These are phyloP conservation scores for Fusarium guadeloupense DNA, from an alignment of 2,329 filamentous ascomycete species.

Conservation along the genomic window DNA sequence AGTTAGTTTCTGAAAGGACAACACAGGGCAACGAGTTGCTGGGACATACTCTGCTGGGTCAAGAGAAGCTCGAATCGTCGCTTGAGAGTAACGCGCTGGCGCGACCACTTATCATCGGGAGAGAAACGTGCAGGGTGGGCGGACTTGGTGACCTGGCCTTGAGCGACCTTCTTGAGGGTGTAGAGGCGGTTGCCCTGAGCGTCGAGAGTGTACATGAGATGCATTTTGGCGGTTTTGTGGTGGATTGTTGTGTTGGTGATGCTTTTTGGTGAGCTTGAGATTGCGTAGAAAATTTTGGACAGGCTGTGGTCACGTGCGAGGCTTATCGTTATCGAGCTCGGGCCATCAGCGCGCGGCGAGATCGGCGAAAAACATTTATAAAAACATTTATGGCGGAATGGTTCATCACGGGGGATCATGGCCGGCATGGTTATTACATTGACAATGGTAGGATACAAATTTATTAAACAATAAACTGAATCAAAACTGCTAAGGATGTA, in stretches of 20 bases:
- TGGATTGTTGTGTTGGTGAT: constrained; percentile 1
- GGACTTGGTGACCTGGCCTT: constrained; percentile 90
- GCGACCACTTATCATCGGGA: constrained; percentile 98
- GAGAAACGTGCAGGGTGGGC: constrained; percentile 97
- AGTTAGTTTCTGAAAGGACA: neutral
- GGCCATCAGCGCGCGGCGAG: neutral
- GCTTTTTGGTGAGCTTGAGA: constrained; percentile 16
- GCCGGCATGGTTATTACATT: no score
- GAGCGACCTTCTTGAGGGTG: constrained; percentile 90
- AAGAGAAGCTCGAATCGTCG: constrained; percentile 89
- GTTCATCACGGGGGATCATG: no score
- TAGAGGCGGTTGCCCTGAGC: constrained; percentile 86
- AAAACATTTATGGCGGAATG: no score
- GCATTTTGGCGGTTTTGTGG: constrained; percentile 53
- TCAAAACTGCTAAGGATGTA: neutral
- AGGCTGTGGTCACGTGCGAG: constrained; percentile 34
- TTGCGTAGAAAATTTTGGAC: constrained; percentile 31
- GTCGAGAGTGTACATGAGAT: constrained; percentile 86
- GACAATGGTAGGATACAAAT: no score
- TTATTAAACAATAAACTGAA: neutral
- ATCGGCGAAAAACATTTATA: neutral
- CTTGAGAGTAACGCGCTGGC: constrained; percentile 94
- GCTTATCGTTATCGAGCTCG: constrained; percentile 31
- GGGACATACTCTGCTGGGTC: constrained; percentile 73
- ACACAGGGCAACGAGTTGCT: neutral